phyloP scores from a whole-genome alignment of 208 protist genomes.

The Acanthamoeba castellanii region DNA sequence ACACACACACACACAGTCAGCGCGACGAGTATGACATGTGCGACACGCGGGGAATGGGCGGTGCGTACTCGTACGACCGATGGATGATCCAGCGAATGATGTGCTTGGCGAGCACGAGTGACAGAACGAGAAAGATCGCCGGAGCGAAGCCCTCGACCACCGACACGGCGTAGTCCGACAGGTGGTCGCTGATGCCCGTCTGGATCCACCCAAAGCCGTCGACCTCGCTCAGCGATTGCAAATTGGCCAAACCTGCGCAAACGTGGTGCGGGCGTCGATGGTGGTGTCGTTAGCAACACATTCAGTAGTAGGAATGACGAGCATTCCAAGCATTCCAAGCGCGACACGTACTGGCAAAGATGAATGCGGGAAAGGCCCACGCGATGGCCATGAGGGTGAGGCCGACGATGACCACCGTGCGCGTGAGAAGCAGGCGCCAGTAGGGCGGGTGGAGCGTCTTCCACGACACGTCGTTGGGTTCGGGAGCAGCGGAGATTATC shows the following conservation, averaged over 20 bases:
- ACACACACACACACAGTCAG: not conserved
- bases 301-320: not conserved
- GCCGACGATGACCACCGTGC: not conserved
- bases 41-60: not conserved
- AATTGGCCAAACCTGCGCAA: conserved; percentile 7
- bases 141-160: conserved; percentile 35
- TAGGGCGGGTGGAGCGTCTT: conserved; percentile 47
- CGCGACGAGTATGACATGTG: too few species aligned
- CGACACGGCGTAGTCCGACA: conserved; percentile 30
- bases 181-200: conserved; percentile 16
- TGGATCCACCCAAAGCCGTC: conserved; percentile 18
- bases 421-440: conserved; percentile 18
- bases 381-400: conserved; percentile 13
- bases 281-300: not conserved
- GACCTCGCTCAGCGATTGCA: conserved; percentile 49
- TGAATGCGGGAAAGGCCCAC: conserved; percentile 31
- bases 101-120: conserved; percentile 40
- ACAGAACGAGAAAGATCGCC: conserved; percentile 26
- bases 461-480: conserved; percentile 63
- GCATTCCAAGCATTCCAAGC: not conserved
- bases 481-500: conserved; percentile 13
- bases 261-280: too few species aligned
- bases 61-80: conserved; percentile 9
- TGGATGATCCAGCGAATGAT: conserved; percentile 35
- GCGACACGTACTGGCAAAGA: not conserved